A percentile compares a stretch with the other conserved stretches of the same genome.
Conservation (phyloP, 768 basidiomycete genomes). For the Gloeopeniophorella convolvens region DNA sequence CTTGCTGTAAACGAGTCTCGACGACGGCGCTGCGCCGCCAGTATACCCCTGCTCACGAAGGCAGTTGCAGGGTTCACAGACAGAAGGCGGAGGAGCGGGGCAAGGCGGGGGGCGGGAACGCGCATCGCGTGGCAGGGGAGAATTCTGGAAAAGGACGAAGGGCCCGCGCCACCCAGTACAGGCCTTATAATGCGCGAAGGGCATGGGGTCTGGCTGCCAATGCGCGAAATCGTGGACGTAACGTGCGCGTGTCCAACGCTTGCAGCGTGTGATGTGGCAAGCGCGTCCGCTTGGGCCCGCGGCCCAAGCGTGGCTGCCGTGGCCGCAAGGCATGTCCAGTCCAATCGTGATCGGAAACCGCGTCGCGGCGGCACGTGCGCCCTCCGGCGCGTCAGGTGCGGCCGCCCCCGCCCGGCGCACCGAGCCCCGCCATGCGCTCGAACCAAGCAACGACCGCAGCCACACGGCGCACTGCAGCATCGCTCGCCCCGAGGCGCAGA, state of each 20-base stretch:
- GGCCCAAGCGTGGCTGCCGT: not conserved
- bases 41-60: not conserved
- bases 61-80: constrained; percentile 1
- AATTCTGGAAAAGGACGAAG: constrained; percentile 2
- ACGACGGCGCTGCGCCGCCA: constrained; percentile 2
- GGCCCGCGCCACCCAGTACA: not conserved
- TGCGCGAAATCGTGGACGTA: too few relatives aligned
- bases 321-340: too few relatives aligned
- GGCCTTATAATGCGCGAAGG: constrained; percentile 12
- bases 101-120: constrained; percentile 4
- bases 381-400: not conserved
- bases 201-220: constrained; percentile 9
- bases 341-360: too few relatives aligned
- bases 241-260: too few relatives aligned
- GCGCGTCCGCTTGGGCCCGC: not conserved
- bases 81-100: constrained; percentile 8
- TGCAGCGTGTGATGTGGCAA: constrained; percentile 5
- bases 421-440: constrained; percentile 61
- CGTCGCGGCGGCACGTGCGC: not conserved
- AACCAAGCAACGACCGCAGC: constrained; percentile 65
- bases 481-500: constrained; percentile 61
- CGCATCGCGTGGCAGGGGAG: constrained; percentile 16
- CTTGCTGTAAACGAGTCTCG: not conserved
- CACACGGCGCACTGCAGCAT: constrained; percentile 62
- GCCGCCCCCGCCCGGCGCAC: constrained; percentile 12